These are phyloP conservation scores for Botrytis cinerea DNA, from an alignment of 2,329 filamentous ascomycete genomes.

Conservation along the genomic window DNA sequence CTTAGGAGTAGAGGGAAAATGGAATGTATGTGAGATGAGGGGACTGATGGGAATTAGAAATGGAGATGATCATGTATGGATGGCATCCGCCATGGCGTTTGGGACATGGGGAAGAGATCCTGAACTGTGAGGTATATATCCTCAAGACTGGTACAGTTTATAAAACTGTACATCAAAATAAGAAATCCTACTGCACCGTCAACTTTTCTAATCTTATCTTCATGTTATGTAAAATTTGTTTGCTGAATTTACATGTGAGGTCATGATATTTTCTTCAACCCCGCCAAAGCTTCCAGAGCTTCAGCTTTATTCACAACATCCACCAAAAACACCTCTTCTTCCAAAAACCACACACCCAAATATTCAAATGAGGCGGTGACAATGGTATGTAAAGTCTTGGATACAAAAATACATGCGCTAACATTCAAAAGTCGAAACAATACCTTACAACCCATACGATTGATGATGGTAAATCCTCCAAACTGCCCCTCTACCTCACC, in stretches of 20 bases:
- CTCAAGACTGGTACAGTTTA: constrained; percentile 7
- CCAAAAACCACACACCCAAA: constrained; percentile 23
- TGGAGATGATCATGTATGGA: constrained; percentile 27
- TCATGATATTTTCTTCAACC: constrained; percentile 23
- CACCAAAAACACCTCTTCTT: constrained; percentile 5
- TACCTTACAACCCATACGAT: constrained; percentile 92
- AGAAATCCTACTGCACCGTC: constrained; percentile 13
- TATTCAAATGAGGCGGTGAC: constrained; percentile 32
- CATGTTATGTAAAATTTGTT: not conserved
- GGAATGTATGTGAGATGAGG: not conserved
- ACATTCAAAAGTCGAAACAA: constrained; percentile 81
- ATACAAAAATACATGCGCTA: constrained; percentile 25
- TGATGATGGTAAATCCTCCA: constrained; percentile 67
- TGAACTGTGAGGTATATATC: constrained; percentile 17
- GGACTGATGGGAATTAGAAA: not conserved
- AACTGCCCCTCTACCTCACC: not conserved
- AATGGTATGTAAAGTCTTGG: constrained; percentile 36
- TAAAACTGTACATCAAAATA: constrained; percentile 28
- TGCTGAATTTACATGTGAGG: constrained; percentile 8
- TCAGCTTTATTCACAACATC: constrained; percentile 11
- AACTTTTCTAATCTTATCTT: not conserved
- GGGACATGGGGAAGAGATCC: constrained; percentile 30
- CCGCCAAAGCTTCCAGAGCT: constrained; percentile 23
- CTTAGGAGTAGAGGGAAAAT: not conserved
- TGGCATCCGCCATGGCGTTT: constrained; percentile 30